Base-by-base conservation (phyloP, 345 rosid genomes). In the Citrus hindsii region DNA sequence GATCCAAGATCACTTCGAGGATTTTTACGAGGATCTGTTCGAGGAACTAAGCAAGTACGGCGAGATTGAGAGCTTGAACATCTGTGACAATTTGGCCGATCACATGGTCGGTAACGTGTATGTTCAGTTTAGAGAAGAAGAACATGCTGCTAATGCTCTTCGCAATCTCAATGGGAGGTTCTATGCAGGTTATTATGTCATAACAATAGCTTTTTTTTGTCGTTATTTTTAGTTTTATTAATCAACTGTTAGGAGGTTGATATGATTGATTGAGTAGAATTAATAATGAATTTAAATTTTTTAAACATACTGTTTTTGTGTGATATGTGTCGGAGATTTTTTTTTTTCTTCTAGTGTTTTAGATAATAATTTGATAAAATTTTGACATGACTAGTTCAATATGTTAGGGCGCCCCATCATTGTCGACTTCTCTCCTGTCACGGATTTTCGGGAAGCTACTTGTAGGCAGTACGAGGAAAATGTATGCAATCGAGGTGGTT, bases 41-140 rank as follows among this genome's bases (percentile, higher is more conserved):
- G 89, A 85, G 86, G 92, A 87, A 82, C 86, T 86, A 30, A 81
- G 86, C 86, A 87, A 89, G 79, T 87, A 87, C 33, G 90, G 90
- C 1, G 86, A 87, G 33, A 70, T 87, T 35, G 88, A 87, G 79
- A 84, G 87, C 84, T 79, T 87, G 77, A 87, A 89, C 71, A 82
- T 89, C 75, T 87, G 90, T 37, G 90, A 89, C 67, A 89, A 89
- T 71, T 84, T 89, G 30, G 92, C 92, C 18, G 90, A 89, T 51
- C 89, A 89, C 80, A 87, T 89, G 92, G 90, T 89, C 9, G 93
- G 90, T n/a, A 86, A 88, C 80, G 93, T 88, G 35, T 86, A 89
- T 79, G 89, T 85, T 53, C 93, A 88, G 79, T 89, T 88, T 40
- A 85, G 87, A 75, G 91, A 88, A 82, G 91, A 89, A 75, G 93